phyloP scores from a whole-genome alignment of 108 stramenopile genomes.

The Conticribra guillardii region DNA sequence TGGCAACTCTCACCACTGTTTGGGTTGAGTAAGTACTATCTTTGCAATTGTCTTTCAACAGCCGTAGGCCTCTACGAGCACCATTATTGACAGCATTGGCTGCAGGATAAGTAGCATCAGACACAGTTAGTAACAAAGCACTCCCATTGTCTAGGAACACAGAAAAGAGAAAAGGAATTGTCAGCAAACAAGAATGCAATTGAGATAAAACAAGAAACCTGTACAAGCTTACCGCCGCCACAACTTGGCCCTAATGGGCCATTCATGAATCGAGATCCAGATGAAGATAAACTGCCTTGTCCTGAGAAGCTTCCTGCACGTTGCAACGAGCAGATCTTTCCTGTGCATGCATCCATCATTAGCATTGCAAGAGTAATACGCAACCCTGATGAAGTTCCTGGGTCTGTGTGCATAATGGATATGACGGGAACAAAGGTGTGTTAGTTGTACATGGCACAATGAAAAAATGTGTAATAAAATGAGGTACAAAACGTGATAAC shows the following conservation, averaged over 20 bases:
- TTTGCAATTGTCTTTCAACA: constrained; percentile 64
- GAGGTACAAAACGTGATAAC: not conserved
- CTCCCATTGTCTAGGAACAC: constrained; percentile 66
- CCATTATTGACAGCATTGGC: constrained; percentile 88
- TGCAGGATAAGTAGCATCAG: constrained; percentile 67
- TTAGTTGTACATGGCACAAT: not conserved
- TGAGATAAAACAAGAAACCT: too few relatives aligned
- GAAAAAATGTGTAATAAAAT: not conserved
- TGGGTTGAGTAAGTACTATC: constrained; percentile 41
- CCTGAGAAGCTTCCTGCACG: constrained; percentile 76
- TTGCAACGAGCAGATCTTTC: constrained; percentile 87
- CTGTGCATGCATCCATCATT: constrained; percentile 88
- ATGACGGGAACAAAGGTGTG: not conserved
- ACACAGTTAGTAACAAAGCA: constrained; percentile 62
- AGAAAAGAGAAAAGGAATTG: not conserved
- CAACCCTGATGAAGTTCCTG: constrained; percentile 66
- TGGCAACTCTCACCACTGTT: constrained; percentile 71
- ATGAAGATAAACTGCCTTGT: constrained; percentile 59
- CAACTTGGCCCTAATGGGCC: constrained; percentile 82
- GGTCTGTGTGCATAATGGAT: constrained; percentile 29
- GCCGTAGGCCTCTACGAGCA: constrained; percentile 72
- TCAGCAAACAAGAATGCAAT: not conserved
- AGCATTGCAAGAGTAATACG: constrained; percentile 77
- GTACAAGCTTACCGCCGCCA: constrained; percentile 58
- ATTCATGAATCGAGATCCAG: constrained; percentile 66